Evolutionary conservation across 331 rosid species (phyloP).

Genomic region (Rhamnella rubrinervis): DNA sequence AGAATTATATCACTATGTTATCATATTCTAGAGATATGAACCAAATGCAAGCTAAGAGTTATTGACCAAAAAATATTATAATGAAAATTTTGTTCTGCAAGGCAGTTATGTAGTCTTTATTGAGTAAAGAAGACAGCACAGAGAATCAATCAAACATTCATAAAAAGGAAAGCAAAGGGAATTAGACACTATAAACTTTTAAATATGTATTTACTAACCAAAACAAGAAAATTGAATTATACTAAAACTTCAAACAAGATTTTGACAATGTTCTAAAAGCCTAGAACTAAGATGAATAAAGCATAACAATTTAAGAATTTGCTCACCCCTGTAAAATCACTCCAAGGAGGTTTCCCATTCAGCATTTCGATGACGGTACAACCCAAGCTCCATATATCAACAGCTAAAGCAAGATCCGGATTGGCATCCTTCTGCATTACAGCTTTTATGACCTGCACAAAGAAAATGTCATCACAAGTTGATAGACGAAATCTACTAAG

Average conservation of each 20-base stretch:
- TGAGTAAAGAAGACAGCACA: not conserved
- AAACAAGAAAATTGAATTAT: not conserved
- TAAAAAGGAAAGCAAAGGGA: not conserved
- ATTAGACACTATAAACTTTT: not conserved
- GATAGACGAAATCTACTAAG: slow-evolving; percentile 20
- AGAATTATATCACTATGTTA: not conserved
- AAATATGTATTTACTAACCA: not conserved
- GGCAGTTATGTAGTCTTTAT: not conserved
- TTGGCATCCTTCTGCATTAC: slow-evolving; percentile 62
- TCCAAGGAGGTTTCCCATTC: slow-evolving; percentile 93
- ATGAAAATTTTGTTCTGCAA: not conserved
- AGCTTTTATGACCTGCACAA: slow-evolving; percentile 78
- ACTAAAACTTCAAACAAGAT: not conserved
- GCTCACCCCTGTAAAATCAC: slow-evolving; percentile 77
- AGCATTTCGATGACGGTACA: slow-evolving; percentile 94
- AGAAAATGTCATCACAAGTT: not conserved
- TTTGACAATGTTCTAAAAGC: not conserved
- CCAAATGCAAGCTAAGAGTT: not conserved
- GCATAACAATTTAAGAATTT: slow-evolving; percentile 23
- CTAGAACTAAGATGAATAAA: slow-evolving; percentile 10
- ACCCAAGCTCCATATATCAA: slow-evolving; percentile 98
- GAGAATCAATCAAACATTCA: not conserved
- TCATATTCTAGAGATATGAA: not conserved
- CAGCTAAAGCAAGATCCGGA: slow-evolving; percentile 74
- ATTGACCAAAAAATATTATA: not conserved